Evolutionary conservation across 2,329 filamentous ascomycete species (phyloP).

Genomic region (Geosmithia flava): DNA sequence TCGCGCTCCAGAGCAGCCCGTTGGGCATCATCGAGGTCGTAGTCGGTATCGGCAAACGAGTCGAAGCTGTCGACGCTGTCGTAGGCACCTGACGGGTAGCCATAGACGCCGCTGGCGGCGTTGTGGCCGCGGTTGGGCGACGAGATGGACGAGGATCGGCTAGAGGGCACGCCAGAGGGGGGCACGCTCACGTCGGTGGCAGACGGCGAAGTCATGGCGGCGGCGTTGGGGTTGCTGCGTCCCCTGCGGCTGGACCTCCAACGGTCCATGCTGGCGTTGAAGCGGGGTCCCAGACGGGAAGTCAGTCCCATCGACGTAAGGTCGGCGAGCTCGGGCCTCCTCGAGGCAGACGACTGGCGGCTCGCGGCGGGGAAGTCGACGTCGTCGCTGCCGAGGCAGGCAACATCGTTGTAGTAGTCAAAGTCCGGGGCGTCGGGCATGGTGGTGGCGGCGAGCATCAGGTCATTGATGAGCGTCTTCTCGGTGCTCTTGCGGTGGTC

Average conservation of each 20-base stretch:
- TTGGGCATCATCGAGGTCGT: slow-evolving; percentile 20
- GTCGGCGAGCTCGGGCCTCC: slow-evolving; percentile 42
- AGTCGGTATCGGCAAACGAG: slow-evolving; percentile 31
- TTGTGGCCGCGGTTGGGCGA: slow-evolving; percentile 28
- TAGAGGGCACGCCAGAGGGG: slow-evolving; percentile 57
- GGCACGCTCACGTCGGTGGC: slow-evolving; percentile 68
- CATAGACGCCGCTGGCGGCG: slow-evolving; percentile 38
- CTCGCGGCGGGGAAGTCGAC: slow-evolving; percentile 37
- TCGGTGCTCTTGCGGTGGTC: slow-evolving; percentile 37
- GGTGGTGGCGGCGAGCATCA: slow-evolving; percentile 25
- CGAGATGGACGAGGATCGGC: slow-evolving; percentile 37
- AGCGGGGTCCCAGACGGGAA: slow-evolving; percentile 51
- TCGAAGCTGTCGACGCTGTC: slow-evolving; percentile 45
- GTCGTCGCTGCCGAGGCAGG: slow-evolving; percentile 35
- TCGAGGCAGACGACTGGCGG: slow-evolving; percentile 11
- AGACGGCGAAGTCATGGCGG: slow-evolving; percentile 36
- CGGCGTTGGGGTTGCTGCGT: slow-evolving; percentile 9
- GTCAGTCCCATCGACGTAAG: slow-evolving; percentile 50
- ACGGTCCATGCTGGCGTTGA: slow-evolving; percentile 33
- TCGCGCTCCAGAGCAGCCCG: slow-evolving; percentile 42
- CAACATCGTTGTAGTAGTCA: slow-evolving; percentile 55
- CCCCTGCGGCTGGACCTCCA: slow-evolving; percentile 33
- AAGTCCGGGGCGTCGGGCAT: slow-evolving; percentile 17
- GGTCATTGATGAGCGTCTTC: slow-evolving; percentile 19
- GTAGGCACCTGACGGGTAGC: slow-evolving; percentile 47